phyloP scores from a whole-genome alignment of 495 filamentous ascomycete genomes.

The Penicillium silybi region DNA sequence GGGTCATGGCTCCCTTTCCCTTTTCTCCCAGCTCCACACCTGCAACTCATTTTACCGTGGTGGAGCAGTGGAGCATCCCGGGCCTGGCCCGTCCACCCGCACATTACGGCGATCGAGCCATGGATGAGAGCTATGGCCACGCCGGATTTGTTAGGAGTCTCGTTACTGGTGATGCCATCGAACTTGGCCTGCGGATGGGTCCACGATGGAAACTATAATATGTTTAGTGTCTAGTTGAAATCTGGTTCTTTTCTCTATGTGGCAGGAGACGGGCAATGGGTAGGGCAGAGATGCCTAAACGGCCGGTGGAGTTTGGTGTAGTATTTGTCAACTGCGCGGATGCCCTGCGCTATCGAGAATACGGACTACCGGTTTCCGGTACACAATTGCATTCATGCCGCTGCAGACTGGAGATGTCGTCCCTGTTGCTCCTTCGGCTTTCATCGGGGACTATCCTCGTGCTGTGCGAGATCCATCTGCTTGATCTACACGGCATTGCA shows the following conservation, averaged over 20 bases:
- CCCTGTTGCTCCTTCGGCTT: too few species aligned
- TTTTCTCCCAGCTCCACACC: constrained; percentile 1
- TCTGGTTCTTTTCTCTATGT: neutral
- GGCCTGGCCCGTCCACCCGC: constrained; percentile 5
- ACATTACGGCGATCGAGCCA: neutral
- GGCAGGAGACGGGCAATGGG: neutral
- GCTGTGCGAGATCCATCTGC: neutral
- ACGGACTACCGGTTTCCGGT: neutral
- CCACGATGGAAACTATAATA: neutral
- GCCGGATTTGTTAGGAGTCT: constrained; percentile 1
- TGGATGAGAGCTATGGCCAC: neutral
- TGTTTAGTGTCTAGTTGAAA: neutral
- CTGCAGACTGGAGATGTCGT: neutral
- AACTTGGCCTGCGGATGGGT: too few species aligned
- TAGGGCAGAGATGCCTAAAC: neutral
- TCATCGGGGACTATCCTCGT: neutral
- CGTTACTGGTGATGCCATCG: neutral
- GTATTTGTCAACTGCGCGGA: constrained; percentile 2
- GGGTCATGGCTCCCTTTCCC: constrained; percentile 4
- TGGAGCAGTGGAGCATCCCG: constrained; percentile 1
- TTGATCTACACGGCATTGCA: neutral
- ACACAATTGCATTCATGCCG: constrained; percentile 7
- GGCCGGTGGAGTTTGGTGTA: neutral
- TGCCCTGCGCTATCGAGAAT: neutral
- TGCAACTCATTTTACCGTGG: constrained; percentile 15